Conservation (phyloP, 1,284 basidiomycete genomes). For the Neotropicomus parvogracilis region DNA sequence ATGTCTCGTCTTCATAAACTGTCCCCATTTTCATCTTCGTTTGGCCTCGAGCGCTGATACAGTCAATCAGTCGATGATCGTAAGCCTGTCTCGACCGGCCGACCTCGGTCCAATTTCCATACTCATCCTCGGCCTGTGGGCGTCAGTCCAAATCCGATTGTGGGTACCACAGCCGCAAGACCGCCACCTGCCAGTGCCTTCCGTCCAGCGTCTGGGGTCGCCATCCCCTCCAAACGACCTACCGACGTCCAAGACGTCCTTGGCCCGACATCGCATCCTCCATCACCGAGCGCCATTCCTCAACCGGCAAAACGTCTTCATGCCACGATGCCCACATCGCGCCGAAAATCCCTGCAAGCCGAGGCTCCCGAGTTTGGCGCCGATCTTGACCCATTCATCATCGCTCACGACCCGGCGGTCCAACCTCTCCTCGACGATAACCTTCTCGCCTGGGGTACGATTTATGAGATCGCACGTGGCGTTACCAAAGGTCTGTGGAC, state of each 20-base stretch:
- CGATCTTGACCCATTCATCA: conserved; percentile 33
- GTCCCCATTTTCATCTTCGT: not conserved
- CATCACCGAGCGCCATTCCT: conserved; percentile 5
- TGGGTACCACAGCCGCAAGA: not conserved
- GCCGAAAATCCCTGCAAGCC: not conserved
- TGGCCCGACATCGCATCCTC: not conserved
- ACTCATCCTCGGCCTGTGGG: conserved; percentile 10
- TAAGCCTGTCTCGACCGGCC: conserved; percentile 4
- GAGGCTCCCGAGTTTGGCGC: conserved; percentile 8
- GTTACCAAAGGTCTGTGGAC: conserved; percentile 41
- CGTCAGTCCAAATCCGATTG: too few species aligned
- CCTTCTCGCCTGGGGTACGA: conserved; percentile 50
- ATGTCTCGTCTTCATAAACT: not conserved
- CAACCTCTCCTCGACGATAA: conserved; percentile 42
- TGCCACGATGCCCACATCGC: not conserved
- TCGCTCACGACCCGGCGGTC: conserved; percentile 41
- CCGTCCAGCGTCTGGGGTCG: not conserved
- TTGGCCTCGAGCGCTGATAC: conserved; percentile 6
- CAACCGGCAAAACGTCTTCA: conserved; percentile 22
- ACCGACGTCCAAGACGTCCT: conserved; percentile 6
- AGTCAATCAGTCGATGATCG: conserved; percentile 16
- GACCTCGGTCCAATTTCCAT: conserved; percentile 1
- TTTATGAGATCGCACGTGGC: conserved; percentile 57
- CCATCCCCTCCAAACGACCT: conserved; percentile 18
- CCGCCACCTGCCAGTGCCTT: not conserved